These are phyloP conservation scores for Backusella tuberculispora DNA, from an alignment of 192 early-diverging fungal genomes.

Conservation along the genomic window DNA sequence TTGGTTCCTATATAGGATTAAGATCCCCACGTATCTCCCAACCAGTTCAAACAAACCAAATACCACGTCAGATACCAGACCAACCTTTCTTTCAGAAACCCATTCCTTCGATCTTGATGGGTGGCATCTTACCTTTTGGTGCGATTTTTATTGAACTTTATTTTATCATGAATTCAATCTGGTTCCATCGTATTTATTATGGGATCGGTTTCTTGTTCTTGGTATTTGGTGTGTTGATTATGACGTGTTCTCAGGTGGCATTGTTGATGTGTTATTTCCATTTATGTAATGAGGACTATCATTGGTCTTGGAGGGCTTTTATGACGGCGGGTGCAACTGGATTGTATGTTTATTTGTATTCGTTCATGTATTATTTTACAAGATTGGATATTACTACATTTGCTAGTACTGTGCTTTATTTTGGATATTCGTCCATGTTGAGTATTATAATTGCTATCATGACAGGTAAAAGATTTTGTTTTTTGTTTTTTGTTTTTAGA, in stretches of 20 bases:
- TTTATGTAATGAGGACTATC: constrained; percentile 82
- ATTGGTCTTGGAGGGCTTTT: constrained; percentile 91
- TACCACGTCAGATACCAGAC: constrained; percentile 92
- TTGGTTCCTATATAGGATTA: constrained; percentile 76
- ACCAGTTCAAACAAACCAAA: constrained; percentile 88
- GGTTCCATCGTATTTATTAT: constrained; percentile 93
- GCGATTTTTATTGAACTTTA: constrained; percentile 97
- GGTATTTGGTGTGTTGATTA: constrained; percentile 82
- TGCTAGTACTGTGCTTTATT: constrained; percentile 82
- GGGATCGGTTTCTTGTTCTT: constrained; percentile 92
- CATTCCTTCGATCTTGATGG: constrained; percentile 71
- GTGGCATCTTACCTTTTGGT: constrained; percentile 89
- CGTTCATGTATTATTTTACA: constrained; percentile 83
- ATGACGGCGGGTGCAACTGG: constrained; percentile 85
- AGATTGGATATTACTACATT: constrained; percentile 77
- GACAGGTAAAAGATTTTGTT: constrained; percentile 54
- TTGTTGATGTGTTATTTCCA: constrained; percentile 91
- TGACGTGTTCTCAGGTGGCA: constrained; percentile 86
- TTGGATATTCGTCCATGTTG: constrained; percentile 84
- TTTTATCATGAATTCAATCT: constrained; percentile 94
- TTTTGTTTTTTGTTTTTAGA: not conserved
- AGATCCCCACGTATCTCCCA: constrained; percentile 66
- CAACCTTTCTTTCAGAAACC: constrained; percentile 78
- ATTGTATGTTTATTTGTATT: constrained; percentile 89
- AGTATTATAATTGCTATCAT: constrained; percentile 78